Percentiles rank a stretch among this genome's conserved stretches.
phyloP scores from a whole-genome alignment of 163 green algal genomes.

The Chlorella variabilis region DNA sequence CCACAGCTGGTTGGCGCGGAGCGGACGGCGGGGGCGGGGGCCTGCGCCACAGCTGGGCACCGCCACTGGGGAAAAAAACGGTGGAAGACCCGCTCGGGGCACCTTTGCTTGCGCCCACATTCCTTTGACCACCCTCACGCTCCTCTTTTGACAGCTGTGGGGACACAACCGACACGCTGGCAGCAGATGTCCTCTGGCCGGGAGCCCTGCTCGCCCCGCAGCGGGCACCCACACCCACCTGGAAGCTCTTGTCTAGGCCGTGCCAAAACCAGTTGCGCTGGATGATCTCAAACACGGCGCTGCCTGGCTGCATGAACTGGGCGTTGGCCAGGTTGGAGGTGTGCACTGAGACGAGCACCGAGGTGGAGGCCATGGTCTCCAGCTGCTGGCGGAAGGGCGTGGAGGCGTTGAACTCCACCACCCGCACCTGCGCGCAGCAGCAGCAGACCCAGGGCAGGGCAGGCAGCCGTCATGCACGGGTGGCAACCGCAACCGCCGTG shows the following conservation, averaged over 20 bases:
- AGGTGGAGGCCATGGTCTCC: conserved; percentile 68
- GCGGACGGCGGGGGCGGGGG: not conserved
- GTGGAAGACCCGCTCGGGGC: too few relatives aligned
- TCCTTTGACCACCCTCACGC: too few relatives aligned
- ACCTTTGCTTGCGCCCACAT: too few relatives aligned
- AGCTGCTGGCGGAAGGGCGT: conserved; percentile 84
- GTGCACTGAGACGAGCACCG: conserved; percentile 85
- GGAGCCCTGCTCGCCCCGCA: not conserved
- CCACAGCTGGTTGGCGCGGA: too few relatives aligned
- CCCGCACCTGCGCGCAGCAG: conserved; percentile 53
- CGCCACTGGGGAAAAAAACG: too few relatives aligned
- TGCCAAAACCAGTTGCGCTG: conserved; percentile 76
- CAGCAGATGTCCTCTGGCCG: too few relatives aligned
- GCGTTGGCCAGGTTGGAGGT: conserved; percentile 89
- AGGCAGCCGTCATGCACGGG: not conserved
- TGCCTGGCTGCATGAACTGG: conserved; percentile 82
- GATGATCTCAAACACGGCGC: conserved; percentile 87
- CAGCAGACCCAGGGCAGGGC: conserved; percentile 40
- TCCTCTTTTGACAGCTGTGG: too few relatives aligned
- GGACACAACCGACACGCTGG: too few relatives aligned
- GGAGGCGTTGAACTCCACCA: conserved; percentile 82
- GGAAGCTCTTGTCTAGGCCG: conserved; percentile 65
- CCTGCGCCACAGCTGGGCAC: not conserved
- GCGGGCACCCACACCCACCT: conserved; percentile 27
- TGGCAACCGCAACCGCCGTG: not conserved